Base-by-base conservation (phyloP, 305 asterid genomes). In the Caryopteris hybrid region DNA sequence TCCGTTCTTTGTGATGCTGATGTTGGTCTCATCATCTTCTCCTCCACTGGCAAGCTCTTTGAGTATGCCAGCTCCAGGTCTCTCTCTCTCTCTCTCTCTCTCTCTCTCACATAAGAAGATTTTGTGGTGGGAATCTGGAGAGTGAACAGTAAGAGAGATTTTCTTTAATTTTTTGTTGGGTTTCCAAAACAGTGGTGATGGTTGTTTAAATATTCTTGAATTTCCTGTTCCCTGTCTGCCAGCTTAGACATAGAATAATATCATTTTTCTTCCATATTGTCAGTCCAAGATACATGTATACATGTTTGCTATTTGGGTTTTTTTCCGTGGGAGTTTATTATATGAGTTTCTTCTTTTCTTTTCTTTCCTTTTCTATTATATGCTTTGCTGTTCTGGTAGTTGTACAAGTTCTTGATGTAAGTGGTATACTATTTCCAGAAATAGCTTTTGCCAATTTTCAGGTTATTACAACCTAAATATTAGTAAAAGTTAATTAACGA, bases 1-100 rank as follows among this genome's bases (percentile, higher is more conserved):
- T 71, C 92, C 0, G 87, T 87, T 75, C 92, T 89, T 3, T 89
- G 95, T 66, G 96, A 89, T 74, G 95, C 96, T 16, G 95, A 87
- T 69, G 86, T 87, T 53, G 96, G 77, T 25, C 81, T 87, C 65
- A 73, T 89, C 80, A 74, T 85, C 74, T 85, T 90, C 83, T 85
- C 93, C 39, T 84, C 95, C 55, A 81, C 88, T 3, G 93, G 93
- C 1, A 85, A 87, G 71, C 84, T 84, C 60, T 90, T 87, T 43
- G 78, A 87, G 29, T 90, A 75, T 73, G 79, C 96, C 64, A 90
- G 81, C 76, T 79, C 89, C 72, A 83, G 91, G 96, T 88, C 33
- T 45, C 71, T 45, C 61, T 47, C 68, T 27, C 74, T 59, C 66
- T 33, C 57, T 73, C 63, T 70, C 64, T 70, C 46, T 48, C 60